These are phyloP conservation scores for Candida pseudoglaebosa DNA, from an alignment of 805 yeast species.

Conservation along the genomic window DNA sequence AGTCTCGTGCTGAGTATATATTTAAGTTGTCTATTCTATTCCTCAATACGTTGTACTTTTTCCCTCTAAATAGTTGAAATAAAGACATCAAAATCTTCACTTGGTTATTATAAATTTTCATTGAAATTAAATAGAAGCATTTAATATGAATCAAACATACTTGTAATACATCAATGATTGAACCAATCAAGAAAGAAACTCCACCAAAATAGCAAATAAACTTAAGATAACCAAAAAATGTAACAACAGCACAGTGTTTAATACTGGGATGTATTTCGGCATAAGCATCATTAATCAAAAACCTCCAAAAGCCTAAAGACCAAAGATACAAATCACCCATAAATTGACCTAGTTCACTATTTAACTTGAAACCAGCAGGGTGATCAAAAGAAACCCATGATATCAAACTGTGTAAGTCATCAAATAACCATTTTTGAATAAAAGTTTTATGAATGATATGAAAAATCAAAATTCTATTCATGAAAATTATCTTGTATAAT, in stretches of 20 bases:
- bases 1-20: constrained; percentile 21
- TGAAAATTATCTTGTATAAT: constrained; percentile 44
- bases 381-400: constrained; percentile 71
- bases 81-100: constrained; percentile 63
- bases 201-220: constrained; percentile 46
- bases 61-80: constrained; percentile 83
- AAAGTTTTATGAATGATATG: constrained; percentile 20
- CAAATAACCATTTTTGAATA: constrained; percentile 40
- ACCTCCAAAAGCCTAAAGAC: constrained; percentile 70
- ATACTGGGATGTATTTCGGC: constrained; percentile 2
- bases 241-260: not conserved
- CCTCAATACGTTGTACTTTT: constrained; percentile 78
- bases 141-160: constrained; percentile 67
- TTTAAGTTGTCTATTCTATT: constrained; percentile 81
- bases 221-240: constrained; percentile 9
- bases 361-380: constrained; percentile 92
- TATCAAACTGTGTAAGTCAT: constrained; percentile 47
- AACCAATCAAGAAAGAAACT: constrained; percentile 63
- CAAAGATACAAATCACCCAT: constrained; percentile 83
- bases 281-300: constrained; percentile 9
- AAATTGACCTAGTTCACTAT: constrained; percentile 78
- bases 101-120: constrained; percentile 77
- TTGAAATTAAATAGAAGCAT: constrained; percentile 73
- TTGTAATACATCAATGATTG: constrained; percentile 60
- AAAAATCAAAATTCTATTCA: constrained; percentile 21